Evolutionary conservation across 1,284 basidiomycete species (phyloP).

Genomic region (Fomitopsis pinicola): DNA sequence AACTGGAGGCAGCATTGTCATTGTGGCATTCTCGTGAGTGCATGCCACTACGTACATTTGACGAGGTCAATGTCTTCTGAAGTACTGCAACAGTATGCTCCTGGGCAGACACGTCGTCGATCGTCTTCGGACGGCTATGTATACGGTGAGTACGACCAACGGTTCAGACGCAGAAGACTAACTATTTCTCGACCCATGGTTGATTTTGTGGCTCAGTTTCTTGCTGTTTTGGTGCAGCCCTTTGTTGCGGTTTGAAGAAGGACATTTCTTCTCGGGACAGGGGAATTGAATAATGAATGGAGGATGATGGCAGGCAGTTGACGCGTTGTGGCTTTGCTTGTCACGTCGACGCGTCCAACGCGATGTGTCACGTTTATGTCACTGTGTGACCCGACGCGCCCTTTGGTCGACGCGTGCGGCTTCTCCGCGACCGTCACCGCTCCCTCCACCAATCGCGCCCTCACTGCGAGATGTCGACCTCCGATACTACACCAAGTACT

Average conservation of each 20-base stretch:
- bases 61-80: conserved; percentile 85
- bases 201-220: conserved; percentile 62
- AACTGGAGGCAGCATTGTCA: conserved; percentile 50
- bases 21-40: background rate
- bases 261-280: conserved; percentile 20
- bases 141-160: conserved; percentile 6
- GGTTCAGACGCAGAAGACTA: background rate
- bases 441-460: background rate
- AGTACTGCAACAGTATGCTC: conserved; percentile 95
- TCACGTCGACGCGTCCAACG: conserved; percentile 10
- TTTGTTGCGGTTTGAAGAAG: conserved; percentile 53
- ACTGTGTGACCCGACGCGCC: conserved; percentile 21
- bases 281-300: background rate
- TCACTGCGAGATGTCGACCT: background rate
- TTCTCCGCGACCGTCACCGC: background rate
- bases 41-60: conserved; percentile 63
- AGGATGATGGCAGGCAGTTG: background rate
- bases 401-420: background rate
- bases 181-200: conserved; percentile 99
- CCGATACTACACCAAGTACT: background rate
- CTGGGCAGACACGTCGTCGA: conserved; percentile 96
- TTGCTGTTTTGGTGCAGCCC: conserved; percentile 38
- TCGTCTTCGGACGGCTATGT: conserved; percentile 89
- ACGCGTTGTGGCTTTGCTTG: background rate
- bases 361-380: conserved; percentile 17